These are phyloP conservation scores for Tricholoma flavovirens DNA, from an alignment of 768 basidiomycete genomes.

Conservation along the genomic window DNA sequence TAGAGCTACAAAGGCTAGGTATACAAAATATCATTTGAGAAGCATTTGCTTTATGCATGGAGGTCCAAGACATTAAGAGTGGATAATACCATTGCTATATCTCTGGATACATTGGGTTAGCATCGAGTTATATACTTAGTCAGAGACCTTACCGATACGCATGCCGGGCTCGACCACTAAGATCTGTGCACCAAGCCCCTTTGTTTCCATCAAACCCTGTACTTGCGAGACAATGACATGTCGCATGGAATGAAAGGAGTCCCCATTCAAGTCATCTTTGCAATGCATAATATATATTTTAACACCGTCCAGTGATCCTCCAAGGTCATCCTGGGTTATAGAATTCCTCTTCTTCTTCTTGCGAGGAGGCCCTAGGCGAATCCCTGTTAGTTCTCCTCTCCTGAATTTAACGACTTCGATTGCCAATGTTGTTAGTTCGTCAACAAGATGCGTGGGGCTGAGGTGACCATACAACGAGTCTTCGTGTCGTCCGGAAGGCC, in stretches of 20 bases:
- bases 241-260: conserved; percentile 45
- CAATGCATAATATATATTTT: conserved; percentile 82
- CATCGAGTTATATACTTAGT: not conserved
- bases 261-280: conserved; percentile 64
- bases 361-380: conserved; percentile 25
- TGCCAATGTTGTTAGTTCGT: conserved; percentile 70
- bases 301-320: conserved; percentile 51
- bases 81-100: conserved; percentile 22
- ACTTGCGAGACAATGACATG: conserved; percentile 75
- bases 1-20: conserved; percentile 37
- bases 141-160: conserved; percentile 58
- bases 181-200: conserved; percentile 66
- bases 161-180: conserved; percentile 75
- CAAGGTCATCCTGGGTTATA: conserved; percentile 36
- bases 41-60: conserved; percentile 5
- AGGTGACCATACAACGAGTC: conserved; percentile 81
- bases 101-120: conserved; percentile 18
- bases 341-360: conserved; percentile 37
- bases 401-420: conserved; percentile 53
- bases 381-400: conserved; percentile 17
- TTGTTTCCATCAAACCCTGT: conserved; percentile 49
- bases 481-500: conserved; percentile 64
- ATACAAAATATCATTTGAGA: conserved; percentile 24
- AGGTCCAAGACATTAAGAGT: conserved; percentile 1
- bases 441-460: conserved; percentile 69